These are phyloP conservation scores for Knufia petricola DNA, from an alignment of 2,329 filamentous ascomycete genomes.

Conservation along the genomic window DNA sequence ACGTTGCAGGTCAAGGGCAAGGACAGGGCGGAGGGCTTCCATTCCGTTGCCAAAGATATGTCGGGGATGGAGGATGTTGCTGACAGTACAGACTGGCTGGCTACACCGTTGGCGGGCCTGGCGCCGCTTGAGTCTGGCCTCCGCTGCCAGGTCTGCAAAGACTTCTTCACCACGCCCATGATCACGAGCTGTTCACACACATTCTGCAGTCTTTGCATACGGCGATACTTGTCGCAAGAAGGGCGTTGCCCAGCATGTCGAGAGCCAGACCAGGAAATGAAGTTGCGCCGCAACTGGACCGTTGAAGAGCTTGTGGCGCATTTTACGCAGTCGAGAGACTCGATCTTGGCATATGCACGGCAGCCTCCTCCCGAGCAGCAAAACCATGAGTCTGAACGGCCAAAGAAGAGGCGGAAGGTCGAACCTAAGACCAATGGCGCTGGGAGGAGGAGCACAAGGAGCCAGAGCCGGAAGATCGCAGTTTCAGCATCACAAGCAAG, in stretches of 20 bases:
- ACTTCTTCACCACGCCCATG: conserved; percentile 91
- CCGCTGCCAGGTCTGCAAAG: conserved; percentile 95
- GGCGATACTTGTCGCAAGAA: conserved; percentile 69
- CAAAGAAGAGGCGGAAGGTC: conserved; percentile 24
- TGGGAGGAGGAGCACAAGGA: conserved; percentile 44
- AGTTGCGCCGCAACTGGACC: conserved; percentile 73
- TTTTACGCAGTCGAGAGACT: conserved; percentile 57
- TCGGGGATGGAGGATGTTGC: conserved; percentile 20
- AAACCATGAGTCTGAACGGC: conserved; percentile 22
- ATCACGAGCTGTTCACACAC: conserved; percentile 91
- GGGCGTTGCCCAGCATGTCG: conserved; percentile 84
- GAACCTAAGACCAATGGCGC: conserved; percentile 9
- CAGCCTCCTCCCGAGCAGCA: conserved; percentile 43
- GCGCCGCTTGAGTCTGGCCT: conserved; percentile 64
- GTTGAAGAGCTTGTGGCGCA: conserved; percentile 75
- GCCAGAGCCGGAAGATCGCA: conserved; percentile 37
- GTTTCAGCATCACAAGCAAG: conserved; percentile 31
- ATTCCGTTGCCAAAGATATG: conserved; percentile 23
- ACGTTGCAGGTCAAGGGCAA: no score
- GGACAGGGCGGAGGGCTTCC: no score
- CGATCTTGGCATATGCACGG: conserved; percentile 55
- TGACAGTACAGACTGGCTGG: conserved; percentile 41
- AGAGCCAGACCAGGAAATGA: conserved; percentile 67
- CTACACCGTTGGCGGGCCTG: conserved; percentile 36
- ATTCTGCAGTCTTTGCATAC: conserved; percentile 93